phyloP scores from a whole-genome alignment of 495 filamentous ascomycete species.

The Neurospora hispaniola region DNA sequence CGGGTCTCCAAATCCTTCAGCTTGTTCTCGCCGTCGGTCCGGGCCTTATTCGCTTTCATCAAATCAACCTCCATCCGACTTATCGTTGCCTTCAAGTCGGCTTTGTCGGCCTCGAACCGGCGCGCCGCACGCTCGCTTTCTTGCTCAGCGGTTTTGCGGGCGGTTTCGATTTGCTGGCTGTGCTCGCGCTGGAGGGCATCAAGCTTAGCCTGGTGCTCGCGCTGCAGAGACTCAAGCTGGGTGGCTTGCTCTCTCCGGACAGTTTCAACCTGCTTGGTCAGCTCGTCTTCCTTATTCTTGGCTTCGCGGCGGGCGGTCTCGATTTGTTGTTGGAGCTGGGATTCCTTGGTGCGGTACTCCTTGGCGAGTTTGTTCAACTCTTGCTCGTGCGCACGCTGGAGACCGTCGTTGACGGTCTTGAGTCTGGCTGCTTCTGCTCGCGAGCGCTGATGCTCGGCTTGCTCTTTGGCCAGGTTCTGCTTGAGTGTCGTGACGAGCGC shows the following conservation, averaged over 20 bases:
- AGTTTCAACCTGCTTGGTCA: slow-evolving; percentile 22
- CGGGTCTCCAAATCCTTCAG: slow-evolving; percentile 4
- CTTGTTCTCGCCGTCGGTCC: slow-evolving; percentile 20
- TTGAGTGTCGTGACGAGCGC: slow-evolving; percentile 49
- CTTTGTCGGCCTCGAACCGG: slow-evolving; percentile 46
- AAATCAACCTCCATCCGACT: slow-evolving; percentile 48
- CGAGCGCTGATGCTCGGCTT: slow-evolving; percentile 53
- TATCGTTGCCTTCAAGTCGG: slow-evolving; percentile 50
- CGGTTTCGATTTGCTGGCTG: neutral
- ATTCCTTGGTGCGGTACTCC: slow-evolving; percentile 20
- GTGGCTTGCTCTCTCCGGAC: slow-evolving; percentile 1
- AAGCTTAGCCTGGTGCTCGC: neutral
- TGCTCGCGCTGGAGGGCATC: slow-evolving; percentile 15
- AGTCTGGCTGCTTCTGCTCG: slow-evolving; percentile 60
- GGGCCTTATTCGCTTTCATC: slow-evolving; percentile 48
- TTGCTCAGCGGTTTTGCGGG: slow-evolving; percentile 24
- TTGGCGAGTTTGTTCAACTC: slow-evolving; percentile 20
- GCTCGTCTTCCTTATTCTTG: slow-evolving; percentile 16
- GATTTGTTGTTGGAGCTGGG: neutral
- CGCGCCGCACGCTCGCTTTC: slow-evolving; percentile 30
- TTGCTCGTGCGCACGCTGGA: slow-evolving; percentile 58
- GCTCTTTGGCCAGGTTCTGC: slow-evolving; percentile 56
- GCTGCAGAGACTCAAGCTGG: neutral
- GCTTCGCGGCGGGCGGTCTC: neutral
- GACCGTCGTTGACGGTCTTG: slow-evolving; percentile 56